Conservation (phyloP, 345 rosid species). For the Eutrema yunnanense region DNA sequence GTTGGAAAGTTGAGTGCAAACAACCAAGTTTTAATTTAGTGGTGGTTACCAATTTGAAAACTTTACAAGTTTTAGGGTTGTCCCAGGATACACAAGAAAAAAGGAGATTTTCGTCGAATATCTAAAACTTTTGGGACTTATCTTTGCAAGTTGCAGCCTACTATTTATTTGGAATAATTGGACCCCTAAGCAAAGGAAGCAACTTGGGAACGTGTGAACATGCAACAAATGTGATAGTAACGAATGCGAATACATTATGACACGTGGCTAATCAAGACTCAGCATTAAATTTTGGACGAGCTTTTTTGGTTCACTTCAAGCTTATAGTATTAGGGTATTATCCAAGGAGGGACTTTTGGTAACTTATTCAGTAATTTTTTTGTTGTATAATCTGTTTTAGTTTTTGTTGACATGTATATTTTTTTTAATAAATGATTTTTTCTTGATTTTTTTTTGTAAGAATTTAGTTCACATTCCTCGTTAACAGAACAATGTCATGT, state of each 20-base stretch:
- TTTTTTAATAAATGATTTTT: no score
- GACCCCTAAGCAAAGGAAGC: not conserved
- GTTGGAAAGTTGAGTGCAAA: not conserved
- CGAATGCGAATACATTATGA: not conserved
- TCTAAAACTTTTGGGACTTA: not conserved
- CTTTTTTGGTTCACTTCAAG: not conserved
- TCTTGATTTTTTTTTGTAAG: no score
- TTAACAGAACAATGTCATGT: not conserved
- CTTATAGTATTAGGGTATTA: not conserved
- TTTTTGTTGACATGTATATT: no score
- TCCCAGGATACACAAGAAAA: not conserved
- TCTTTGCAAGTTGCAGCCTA: not conserved
- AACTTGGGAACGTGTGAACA: not conserved
- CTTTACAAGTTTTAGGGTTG: not conserved
- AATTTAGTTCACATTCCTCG: no score
- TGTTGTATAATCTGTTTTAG: no score
- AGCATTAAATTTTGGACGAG: not conserved
- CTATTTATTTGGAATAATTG: not conserved
- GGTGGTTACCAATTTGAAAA: not conserved
- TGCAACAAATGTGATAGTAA: not conserved
- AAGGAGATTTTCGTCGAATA: not conserved
- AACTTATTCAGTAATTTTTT: no score
- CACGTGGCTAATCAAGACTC: not conserved
- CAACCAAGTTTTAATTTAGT: not conserved
- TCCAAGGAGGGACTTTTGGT: not conserved